phyloP scores from a whole-genome alignment of 1,284 basidiomycete species.

The Cutaneotrichosporon cavernicola region DNA sequence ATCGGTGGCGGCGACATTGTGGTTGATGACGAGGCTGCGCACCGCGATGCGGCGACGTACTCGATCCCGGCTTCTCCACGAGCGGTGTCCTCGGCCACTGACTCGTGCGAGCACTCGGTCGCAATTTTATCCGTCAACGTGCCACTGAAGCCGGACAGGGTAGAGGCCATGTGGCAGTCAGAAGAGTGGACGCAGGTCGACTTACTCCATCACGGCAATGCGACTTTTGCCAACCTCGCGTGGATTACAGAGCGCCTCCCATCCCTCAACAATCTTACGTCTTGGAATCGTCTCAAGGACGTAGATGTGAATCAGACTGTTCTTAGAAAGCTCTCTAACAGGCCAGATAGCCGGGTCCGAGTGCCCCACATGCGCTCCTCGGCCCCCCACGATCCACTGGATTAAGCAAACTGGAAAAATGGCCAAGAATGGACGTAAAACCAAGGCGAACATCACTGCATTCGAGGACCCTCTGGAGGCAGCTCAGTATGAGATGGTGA shows the following conservation, averaged over 20 bases:
- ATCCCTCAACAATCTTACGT: slow-evolving; percentile 65
- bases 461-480: slow-evolving; percentile 80
- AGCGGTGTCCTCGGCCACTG: slow-evolving; percentile 58
- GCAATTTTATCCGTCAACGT: slow-evolving; percentile 76
- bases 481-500: slow-evolving; percentile 69
- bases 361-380: slow-evolving; percentile 71
- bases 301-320: slow-evolving; percentile 31
- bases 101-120: slow-evolving; percentile 69
- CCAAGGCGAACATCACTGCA: slow-evolving; percentile 54
- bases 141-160: slow-evolving; percentile 63
- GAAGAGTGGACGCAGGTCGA: slow-evolving; percentile 72
- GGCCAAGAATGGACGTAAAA: slow-evolving; percentile 47
- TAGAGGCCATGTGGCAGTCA: slow-evolving; percentile 72
- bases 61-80: slow-evolving; percentile 62
- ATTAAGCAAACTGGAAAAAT: slow-evolving; percentile 52
- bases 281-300: slow-evolving; percentile 60
- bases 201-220: slow-evolving; percentile 72
- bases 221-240: slow-evolving; percentile 73
- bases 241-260: slow-evolving; percentile 84
- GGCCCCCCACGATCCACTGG: slow-evolving; percentile 74
- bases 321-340: slow-evolving; percentile 31
- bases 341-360: slow-evolving; percentile 53
- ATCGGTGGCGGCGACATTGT: slow-evolving; percentile 41
- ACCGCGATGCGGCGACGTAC: slow-evolving; percentile 62
- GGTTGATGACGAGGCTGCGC: slow-evolving; percentile 37